phyloP scores from a whole-genome alignment of 768 basidiomycete species.

The Kondoa malvinella region DNA sequence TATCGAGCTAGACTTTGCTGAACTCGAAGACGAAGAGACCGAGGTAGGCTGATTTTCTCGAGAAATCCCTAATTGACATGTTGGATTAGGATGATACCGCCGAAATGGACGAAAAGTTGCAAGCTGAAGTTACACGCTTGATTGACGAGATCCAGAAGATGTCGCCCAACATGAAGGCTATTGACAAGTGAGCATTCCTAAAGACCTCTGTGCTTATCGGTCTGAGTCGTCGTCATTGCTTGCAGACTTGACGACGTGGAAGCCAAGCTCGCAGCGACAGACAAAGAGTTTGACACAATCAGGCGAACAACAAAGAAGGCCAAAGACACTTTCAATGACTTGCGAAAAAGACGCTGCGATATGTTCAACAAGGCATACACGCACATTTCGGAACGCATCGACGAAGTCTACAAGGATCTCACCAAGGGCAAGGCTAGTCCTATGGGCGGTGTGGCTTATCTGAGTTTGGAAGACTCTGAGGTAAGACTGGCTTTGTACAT shows the following conservation, averaged over 20 bases:
- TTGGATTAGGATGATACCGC: conserved; percentile 43
- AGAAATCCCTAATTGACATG: conserved; percentile 17
- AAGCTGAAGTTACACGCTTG: conserved; percentile 52
- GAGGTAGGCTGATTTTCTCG: conserved; percentile 36
- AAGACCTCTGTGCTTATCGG: conserved; percentile 3
- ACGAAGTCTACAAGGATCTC: conserved; percentile 90
- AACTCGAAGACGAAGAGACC: conserved; percentile 55
- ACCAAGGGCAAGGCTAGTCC: conserved; percentile 88
- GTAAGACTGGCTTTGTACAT: conserved; percentile 35
- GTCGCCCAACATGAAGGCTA: conserved; percentile 93
- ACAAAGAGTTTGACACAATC: conserved; percentile 80
- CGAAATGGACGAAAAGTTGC: conserved; percentile 53
- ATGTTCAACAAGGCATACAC: conserved; percentile 90
- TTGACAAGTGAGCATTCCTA: conserved; percentile 50
- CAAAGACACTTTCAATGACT: conserved; percentile 76
- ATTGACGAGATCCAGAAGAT: conserved; percentile 71
- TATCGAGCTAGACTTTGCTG: conserved; percentile 69
- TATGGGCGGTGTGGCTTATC: conserved; percentile 90
- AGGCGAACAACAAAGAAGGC: conserved; percentile 74
- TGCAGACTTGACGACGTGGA: conserved; percentile 61
- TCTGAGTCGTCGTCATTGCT: background rate
- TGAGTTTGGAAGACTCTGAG: conserved; percentile 88
- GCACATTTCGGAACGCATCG: conserved; percentile 87
- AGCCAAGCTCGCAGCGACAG: conserved; percentile 51
- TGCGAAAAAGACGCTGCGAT: conserved; percentile 59